Evolutionary conservation across 352 stramenopile genomes (phyloP), one percentile per base, ranked within the genome.

Genomic region (Albugo laibachii): DNA sequence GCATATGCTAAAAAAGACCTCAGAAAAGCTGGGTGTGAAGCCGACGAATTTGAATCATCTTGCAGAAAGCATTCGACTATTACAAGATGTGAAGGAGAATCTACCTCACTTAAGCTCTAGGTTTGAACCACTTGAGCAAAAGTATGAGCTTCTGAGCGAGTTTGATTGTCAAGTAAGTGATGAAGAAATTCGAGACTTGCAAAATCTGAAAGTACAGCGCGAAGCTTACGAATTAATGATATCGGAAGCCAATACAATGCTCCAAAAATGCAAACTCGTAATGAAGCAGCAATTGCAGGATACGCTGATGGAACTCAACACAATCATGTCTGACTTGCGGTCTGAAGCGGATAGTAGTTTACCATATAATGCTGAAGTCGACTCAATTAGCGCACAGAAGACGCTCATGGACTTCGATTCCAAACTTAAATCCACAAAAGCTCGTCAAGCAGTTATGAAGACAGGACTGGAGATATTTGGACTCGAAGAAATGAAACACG

Each of bases 271-370:
- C 59, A 96, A 96, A 65, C 58, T 92, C 15, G 95, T 81, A 45
- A 96, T 97, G 91, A 96, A 97, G 56, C 80, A 94, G 52, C 94
- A 92, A 36, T 61, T 97, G 1, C 84, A 97, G 54, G 82, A 89
- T 48, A 89, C 74, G 2, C 73, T 97, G 11, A 69, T 70, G 0
- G 80, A 89, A 50, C 60, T 95, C 18, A 85, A 85, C 53, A 69
- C 63, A 11, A 81, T 87, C 47, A 89, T 88, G 76, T 69, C 74
- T 14, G 76, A 93, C 16, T 45, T 89, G 16, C 60, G 73, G 2
- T 63, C 58, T 3, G 80, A 93, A 43, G 82, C 82, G 1, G 69
- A 85, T 46, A 58, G 66, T 3, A 74, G 63, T 13, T 47, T 94
- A 27, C 80, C 82, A 1, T 94, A 89, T 49, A 70, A 69, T 16